These are phyloP conservation scores for Alnus glutinosa DNA, from an alignment of 306 rosid genomes.

Conservation along the genomic window DNA sequence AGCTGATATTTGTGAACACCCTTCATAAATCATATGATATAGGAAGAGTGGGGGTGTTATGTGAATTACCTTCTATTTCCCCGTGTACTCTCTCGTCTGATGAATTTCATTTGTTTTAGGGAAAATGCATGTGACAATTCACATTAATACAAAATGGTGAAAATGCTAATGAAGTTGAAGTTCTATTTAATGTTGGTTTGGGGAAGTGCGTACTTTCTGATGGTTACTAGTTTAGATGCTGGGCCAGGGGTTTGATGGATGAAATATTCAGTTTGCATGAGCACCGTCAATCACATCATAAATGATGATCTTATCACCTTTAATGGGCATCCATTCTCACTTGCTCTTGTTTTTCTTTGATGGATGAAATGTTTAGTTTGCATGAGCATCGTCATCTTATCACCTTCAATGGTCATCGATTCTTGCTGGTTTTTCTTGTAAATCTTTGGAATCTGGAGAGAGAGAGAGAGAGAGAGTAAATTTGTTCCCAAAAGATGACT, in stretches of 20 bases:
- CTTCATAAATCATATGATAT: conserved; percentile 12
- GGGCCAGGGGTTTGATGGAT: background rate
- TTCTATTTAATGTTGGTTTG: background rate
- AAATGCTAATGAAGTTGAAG: background rate
- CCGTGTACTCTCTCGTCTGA: background rate
- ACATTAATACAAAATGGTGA: background rate
- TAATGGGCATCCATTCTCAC: too few species aligned
- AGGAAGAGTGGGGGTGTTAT: background rate
- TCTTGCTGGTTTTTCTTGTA: background rate
- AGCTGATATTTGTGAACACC: conserved; percentile 24
- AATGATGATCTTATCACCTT: too few species aligned
- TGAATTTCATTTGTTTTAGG: background rate
- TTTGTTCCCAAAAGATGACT: background rate
- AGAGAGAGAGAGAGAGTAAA: background rate
- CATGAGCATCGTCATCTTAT: background rate
- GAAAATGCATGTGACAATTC: background rate
- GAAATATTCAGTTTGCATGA: background rate
- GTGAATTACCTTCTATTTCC: conserved; percentile 3
- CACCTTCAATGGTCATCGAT: background rate
- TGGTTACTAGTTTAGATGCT: background rate
- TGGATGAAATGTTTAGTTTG: background rate
- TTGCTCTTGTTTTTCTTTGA: background rate
- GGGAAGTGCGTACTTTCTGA: background rate
- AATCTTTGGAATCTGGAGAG: background rate
- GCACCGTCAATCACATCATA: background rate